Evolutionary conservation across 1,284 basidiomycete species (phyloP).

Genomic region (Athelia sp.): DNA sequence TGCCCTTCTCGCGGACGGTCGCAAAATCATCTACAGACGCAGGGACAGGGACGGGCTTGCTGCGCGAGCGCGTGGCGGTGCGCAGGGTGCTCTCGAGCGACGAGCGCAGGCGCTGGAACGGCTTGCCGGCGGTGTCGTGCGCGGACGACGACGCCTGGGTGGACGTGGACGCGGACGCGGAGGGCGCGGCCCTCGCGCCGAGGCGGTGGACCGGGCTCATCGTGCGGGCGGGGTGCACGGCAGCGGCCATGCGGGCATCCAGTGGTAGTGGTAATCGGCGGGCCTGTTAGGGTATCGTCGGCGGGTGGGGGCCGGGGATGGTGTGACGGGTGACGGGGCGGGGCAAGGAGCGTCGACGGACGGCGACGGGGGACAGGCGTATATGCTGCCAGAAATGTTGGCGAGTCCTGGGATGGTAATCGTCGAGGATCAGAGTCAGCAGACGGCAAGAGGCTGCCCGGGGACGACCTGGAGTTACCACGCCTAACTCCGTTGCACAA

Average conservation of each 20-base stretch:
- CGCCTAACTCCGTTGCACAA: too few relatives aligned
- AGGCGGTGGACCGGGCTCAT: constrained; percentile 32
- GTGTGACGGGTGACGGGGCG: too few relatives aligned
- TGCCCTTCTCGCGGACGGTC: constrained; percentile 31
- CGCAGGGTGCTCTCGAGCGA: constrained; percentile 63
- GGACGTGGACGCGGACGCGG: constrained; percentile 26
- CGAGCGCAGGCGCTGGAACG: constrained; percentile 60
- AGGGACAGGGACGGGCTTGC: constrained; percentile 20
- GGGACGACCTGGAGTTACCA: too few relatives aligned
- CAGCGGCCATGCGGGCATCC: constrained; percentile 39
- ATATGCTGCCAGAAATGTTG: not conserved
- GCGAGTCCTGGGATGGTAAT: not conserved
- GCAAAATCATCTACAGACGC: constrained; percentile 33
- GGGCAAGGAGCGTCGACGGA: too few relatives aligned
- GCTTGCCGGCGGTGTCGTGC: constrained; percentile 40
- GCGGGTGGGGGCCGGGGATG: too few relatives aligned
- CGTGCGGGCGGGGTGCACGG: constrained; percentile 44
- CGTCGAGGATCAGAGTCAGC: too few relatives aligned
- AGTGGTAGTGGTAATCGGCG: too few relatives aligned
- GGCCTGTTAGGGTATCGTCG: too few relatives aligned
- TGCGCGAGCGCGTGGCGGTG: constrained; percentile 52
- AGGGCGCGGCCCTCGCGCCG: constrained; percentile 25
- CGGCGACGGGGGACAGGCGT: too few relatives aligned
- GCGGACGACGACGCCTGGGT: constrained; percentile 17
- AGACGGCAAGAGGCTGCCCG: too few relatives aligned